Conservation (phyloP, 371 early-diverging fungal species). For the Rhizomucor pusillus region DNA sequence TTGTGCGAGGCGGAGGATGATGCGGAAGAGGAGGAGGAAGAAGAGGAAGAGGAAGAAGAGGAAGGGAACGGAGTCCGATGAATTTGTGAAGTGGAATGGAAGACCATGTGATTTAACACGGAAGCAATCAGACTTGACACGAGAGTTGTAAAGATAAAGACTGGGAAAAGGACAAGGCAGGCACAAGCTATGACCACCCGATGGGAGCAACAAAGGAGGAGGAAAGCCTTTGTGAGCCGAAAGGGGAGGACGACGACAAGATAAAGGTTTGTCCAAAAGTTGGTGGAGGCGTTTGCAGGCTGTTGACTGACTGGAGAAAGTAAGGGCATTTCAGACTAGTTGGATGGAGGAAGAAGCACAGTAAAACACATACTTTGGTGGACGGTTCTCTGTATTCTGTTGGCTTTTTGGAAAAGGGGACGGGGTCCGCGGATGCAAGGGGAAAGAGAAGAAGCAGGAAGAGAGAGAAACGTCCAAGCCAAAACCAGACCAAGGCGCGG, state of each 20-base stretch:
- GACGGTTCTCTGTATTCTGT: background rate
- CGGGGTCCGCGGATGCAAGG: constrained; percentile 44
- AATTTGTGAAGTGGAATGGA: constrained; percentile 3
- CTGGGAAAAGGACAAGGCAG: constrained; percentile 12
- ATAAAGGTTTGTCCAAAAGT: background rate
- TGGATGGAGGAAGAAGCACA: constrained; percentile 5
- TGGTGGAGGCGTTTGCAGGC: background rate
- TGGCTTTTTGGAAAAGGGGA: background rate
- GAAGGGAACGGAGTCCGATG: constrained; percentile 1
- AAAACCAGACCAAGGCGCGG: background rate
- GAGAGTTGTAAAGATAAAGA: constrained; percentile 14
- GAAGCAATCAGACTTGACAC: constrained; percentile 10
- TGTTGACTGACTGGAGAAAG: background rate
- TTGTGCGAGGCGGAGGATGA: constrained; percentile 20
- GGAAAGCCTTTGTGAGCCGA: background rate
- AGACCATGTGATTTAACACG: constrained; percentile 14
- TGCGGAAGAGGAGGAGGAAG: too few species aligned
- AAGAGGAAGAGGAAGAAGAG: constrained; percentile 5
- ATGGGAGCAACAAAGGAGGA: constrained; percentile 3
- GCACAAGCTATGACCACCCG: constrained; percentile 8
- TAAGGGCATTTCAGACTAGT: background rate
- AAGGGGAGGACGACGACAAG: background rate
- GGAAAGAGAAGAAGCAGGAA: constrained; percentile 65
- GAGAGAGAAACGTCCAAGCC: constrained; percentile 10
- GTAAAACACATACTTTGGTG: constrained; percentile 3